These are phyloP conservation scores for Sporisorium scitamineum DNA, from an alignment of 1,284 basidiomycete genomes.

Conservation along the genomic window DNA sequence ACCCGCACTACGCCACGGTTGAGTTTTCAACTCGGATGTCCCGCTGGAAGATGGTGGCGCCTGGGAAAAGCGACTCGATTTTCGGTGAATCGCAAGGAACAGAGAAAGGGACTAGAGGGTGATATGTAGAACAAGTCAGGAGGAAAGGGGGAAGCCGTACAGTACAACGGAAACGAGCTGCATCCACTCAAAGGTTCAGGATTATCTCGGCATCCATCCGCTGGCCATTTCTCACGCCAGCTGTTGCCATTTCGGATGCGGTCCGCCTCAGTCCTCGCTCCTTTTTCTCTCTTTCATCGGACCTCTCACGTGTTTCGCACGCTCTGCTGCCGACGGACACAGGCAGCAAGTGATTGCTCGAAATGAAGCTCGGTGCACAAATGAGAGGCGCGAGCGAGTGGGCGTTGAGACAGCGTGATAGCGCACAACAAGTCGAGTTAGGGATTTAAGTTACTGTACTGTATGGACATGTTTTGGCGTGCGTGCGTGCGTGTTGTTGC, in stretches of 20 bases:
- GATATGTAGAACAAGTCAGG: background rate
- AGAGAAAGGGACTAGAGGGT: background rate
- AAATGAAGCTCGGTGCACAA: background rate
- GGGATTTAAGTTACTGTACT: slow-evolving; percentile 7
- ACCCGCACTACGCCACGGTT: too few relatives aligned
- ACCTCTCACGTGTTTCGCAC: background rate
- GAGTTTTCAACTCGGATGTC: background rate
- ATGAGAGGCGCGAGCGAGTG: background rate
- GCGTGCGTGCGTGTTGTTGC: background rate
- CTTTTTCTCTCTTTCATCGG: background rate
- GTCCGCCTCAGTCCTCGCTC: background rate
- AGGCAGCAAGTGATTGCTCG: background rate
- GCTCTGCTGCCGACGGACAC: background rate
- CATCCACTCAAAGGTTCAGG: slow-evolving; percentile 1
- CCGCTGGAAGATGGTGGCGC: background rate
- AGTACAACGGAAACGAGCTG: background rate
- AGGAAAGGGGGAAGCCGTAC: background rate
- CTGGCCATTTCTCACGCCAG: background rate
- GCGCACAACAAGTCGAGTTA: background rate
- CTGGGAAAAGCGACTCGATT: background rate
- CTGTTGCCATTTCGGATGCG: background rate
- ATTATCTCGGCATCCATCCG: background rate
- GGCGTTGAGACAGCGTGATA: too few relatives aligned
- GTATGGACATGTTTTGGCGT: background rate
- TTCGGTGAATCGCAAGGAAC: background rate